Evolutionary conservation across 768 basidiomycete genomes (phyloP), one percentile per base, ranked within the genome.

Genomic region (Tremella fuciformis): DNA sequence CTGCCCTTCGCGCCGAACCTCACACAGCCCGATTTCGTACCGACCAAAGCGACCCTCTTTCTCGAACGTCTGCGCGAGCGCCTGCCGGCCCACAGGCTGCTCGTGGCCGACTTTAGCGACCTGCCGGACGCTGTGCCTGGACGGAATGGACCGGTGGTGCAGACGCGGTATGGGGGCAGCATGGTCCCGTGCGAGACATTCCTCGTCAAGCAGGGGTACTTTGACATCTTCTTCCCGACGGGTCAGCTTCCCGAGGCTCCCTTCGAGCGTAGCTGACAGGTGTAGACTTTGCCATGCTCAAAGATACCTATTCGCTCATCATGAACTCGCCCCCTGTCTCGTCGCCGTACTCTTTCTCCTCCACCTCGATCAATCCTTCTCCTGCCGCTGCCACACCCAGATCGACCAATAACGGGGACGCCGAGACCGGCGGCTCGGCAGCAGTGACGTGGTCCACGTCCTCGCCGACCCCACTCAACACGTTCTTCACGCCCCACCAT

Each of bases 191-290:
- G 90, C 69, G 82, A 86, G 62, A 97, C 89, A 13, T 82, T 96
- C 57, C 84, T 94, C 67, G 96, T 99, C 58, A 86, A 86, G 67
- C 94, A 88, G 70, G 96, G 96, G 8, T 93, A 86, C 79, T 99
- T 99, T 76, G 96, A 99, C 76, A 98, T 98, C 60, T 90, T 99
- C 80, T 99, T 99, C 80, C 96, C 96, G 9, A 98, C 94, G 13
- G 68, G 77, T 76, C 38, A 64, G 76, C 62, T 13, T 19, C 47
- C n/a, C 25, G 3, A 15, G 47, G 4, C 18, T 29, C n/a, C 51
- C 44, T 6, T n/a, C 29, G 16, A 25, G 13, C 48, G 22, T 44
- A 16, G 19, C 47, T 38, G 40, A 39, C 18, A 25, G 19, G 15
- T 16, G 1, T 34, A 75, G 80, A 89, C 73, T 97, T 97, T 64